phyloP scores from a whole-genome alignment of 1,139 yeast genomes.

The Candida sp. region DNA sequence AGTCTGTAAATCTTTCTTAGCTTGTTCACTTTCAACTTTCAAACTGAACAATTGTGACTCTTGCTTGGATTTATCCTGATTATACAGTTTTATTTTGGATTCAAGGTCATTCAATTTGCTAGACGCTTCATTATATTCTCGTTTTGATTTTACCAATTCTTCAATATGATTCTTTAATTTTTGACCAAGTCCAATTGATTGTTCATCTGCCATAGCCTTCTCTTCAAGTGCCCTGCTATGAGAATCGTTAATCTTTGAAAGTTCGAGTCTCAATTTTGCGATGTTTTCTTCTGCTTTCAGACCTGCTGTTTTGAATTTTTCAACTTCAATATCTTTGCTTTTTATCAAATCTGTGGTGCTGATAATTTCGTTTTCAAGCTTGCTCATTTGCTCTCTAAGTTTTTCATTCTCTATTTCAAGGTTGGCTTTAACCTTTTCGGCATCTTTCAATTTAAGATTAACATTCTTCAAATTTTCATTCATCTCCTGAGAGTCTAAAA shows the following conservation, averaged over 20 bases:
- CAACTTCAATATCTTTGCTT: constrained; percentile 23
- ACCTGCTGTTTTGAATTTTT: constrained; percentile 22
- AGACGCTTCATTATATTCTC: constrained; percentile 13
- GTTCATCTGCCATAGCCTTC: constrained; percentile 13
- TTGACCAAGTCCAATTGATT: constrained; percentile 11
- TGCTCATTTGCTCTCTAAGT: constrained; percentile 44
- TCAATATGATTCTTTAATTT: constrained; percentile 24
- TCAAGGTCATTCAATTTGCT: constrained; percentile 5
- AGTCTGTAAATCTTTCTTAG: constrained; percentile 1
- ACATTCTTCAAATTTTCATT: constrained; percentile 45
- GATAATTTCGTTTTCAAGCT: constrained; percentile 42
- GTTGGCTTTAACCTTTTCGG: constrained; percentile 37
- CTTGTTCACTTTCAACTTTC: constrained; percentile 14
- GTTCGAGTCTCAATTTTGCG: constrained; percentile 12
- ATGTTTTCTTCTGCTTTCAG: constrained; percentile 17
- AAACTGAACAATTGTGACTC: constrained; percentile 11
- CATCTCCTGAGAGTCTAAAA: constrained; percentile 51
- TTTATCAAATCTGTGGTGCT: constrained; percentile 21
- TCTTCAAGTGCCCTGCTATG: constrained; percentile 14
- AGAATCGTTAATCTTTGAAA: constrained; percentile 12
- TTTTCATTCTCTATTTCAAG: constrained; percentile 48
- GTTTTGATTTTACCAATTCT: constrained; percentile 14
- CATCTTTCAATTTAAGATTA: constrained; percentile 35
- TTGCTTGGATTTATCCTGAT: constrained; percentile 15
- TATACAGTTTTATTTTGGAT: constrained; percentile 1